Percentiles rank a stretch among this genome's conserved stretches.
phyloP scores from a whole-genome alignment of 805 yeast genomes.

The Schizosaccharomyces osmophilus region DNA sequence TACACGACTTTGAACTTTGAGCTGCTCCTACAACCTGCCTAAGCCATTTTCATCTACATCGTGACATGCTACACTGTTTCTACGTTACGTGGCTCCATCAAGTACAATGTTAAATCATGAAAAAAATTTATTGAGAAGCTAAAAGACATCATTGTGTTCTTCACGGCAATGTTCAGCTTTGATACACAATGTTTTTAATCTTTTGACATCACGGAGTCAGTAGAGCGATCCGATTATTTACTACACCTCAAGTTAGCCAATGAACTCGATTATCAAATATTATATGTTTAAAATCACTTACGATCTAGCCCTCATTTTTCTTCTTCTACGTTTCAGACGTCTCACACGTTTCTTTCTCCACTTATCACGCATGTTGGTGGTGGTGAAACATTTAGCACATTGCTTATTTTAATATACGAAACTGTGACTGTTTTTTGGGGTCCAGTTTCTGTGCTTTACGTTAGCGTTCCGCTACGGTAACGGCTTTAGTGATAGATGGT shows the following conservation, averaged over 20 bases:
- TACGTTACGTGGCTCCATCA: too few species aligned
- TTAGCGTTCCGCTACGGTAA: not conserved
- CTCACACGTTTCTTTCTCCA: slow-evolving; percentile 3
- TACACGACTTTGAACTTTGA: too few species aligned
- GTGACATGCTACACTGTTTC: too few species aligned
- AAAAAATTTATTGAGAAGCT: too few species aligned
- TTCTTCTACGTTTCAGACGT: slow-evolving; percentile 1
- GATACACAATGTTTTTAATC: too few species aligned
- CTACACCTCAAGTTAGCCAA: not conserved
- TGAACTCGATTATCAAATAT: not conserved
- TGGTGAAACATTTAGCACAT: not conserved
- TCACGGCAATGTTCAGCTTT: too few species aligned
- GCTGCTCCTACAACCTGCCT: too few species aligned
- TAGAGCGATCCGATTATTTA: not conserved
- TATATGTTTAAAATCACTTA: not conserved
- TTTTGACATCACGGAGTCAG: too few species aligned
- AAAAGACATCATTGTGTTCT: too few species aligned
- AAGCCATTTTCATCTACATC: too few species aligned
- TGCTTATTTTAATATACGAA: not conserved
- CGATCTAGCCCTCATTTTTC: slow-evolving; percentile 3
- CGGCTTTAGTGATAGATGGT: not conserved
- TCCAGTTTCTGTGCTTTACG: not conserved
- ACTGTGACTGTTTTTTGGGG: not conserved
- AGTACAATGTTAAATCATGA: too few species aligned
- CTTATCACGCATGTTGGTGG: slow-evolving; percentile 1